Conservation (phyloP, 2,329 filamentous ascomycete genomes). For the Hypoxylon sp. region DNA sequence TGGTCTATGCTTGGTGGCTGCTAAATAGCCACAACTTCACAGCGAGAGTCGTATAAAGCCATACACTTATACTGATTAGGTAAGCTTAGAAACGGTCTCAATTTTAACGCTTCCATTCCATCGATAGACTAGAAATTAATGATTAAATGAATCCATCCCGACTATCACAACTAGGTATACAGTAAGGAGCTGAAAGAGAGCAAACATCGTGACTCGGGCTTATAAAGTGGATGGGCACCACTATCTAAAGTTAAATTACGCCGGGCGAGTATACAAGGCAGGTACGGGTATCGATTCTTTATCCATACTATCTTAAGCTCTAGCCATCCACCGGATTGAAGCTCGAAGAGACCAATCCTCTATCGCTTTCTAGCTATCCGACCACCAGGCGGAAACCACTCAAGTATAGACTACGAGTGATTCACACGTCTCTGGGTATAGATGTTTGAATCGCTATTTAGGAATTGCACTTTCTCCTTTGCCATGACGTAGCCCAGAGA, state of each 20-base stretch:
- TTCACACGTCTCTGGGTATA: not conserved
- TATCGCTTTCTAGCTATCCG: no score
- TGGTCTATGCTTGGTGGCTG: slow-evolving; percentile 38
- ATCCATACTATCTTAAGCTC: no score
- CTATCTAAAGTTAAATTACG: no score
- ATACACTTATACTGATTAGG: slow-evolving; percentile 40
- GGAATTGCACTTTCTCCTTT: not conserved
- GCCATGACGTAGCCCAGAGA: not conserved
- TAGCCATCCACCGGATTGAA: no score
- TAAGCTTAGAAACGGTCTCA: slow-evolving; percentile 36
- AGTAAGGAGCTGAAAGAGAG: no score
- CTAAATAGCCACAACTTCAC: slow-evolving; percentile 49
- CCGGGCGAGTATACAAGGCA: no score
- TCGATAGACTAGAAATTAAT: not conserved
- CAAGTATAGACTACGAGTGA: not conserved
- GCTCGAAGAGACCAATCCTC: no score
- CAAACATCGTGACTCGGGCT: no score
- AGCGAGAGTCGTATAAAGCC: slow-evolving; percentile 47
- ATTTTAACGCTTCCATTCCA: slow-evolving; percentile 9
- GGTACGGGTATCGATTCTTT: no score
- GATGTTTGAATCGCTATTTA: not conserved
- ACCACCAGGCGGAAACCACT: not conserved
- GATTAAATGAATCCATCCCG: no score
- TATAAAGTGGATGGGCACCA: no score
- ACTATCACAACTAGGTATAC: no score